phyloP scores from a whole-genome alignment of 805 yeast genomes.

The Torulaspora franciscae region DNA sequence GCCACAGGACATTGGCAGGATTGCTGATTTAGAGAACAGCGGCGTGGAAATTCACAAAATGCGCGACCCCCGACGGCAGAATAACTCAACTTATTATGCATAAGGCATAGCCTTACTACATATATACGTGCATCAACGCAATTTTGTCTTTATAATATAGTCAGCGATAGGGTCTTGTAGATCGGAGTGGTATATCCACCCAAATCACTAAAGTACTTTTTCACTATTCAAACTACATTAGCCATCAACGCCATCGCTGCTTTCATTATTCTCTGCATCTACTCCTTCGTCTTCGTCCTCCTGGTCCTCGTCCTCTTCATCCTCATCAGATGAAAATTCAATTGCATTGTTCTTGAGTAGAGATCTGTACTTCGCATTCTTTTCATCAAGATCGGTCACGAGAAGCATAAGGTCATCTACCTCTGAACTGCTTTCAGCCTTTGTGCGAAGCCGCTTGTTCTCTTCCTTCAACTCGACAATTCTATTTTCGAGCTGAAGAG shows the following conservation, averaged over 20 bases:
- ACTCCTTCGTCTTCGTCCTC: slow-evolving; percentile 8
- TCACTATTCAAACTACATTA: neutral
- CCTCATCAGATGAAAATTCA: slow-evolving; percentile 67
- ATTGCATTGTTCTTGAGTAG: slow-evolving; percentile 50
- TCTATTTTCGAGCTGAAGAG: slow-evolving; percentile 6
- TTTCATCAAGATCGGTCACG: slow-evolving; percentile 72
- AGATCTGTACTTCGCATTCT: slow-evolving; percentile 51
- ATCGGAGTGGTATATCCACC: too few species aligned
- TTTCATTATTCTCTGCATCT: neutral
- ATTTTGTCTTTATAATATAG: too few species aligned
- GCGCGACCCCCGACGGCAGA: slow-evolving; percentile 38
- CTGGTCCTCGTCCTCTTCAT: slow-evolving; percentile 50
- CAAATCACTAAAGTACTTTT: too few species aligned
- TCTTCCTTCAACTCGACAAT: slow-evolving; percentile 6
- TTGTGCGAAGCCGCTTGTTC: slow-evolving; percentile 10
- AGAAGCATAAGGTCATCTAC: slow-evolving; percentile 69
- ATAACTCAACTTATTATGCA: slow-evolving; percentile 22
- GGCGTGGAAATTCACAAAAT: slow-evolving; percentile 63
- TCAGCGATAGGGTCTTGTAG: too few species aligned
- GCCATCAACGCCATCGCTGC: neutral
- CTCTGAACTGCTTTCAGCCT: slow-evolving; percentile 23
- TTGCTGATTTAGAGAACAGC: slow-evolving; percentile 57
- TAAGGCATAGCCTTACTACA: neutral
- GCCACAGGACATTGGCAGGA: slow-evolving; percentile 76
- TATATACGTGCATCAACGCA: neutral